phyloP scores from a whole-genome alignment of 192 early-diverging fungal species.

The Backusella macrospora region DNA sequence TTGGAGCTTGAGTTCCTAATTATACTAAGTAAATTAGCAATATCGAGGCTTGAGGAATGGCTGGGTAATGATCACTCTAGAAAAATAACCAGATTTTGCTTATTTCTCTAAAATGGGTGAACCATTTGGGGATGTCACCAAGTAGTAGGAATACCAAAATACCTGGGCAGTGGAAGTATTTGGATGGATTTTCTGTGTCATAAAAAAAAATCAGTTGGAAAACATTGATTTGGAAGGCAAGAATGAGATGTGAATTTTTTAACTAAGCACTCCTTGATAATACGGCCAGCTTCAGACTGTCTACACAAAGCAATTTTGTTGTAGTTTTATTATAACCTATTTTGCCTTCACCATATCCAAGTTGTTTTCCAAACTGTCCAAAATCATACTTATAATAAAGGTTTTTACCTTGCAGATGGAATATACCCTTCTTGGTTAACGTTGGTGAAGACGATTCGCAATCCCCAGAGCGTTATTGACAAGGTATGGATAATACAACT shows the following conservation, averaged over 20 bases:
- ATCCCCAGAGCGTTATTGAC: background rate
- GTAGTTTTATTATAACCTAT: constrained; percentile 1
- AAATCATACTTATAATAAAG: background rate
- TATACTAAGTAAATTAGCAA: no score
- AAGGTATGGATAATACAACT: background rate
- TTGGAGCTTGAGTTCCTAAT: no score
- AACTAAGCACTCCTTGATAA: constrained; percentile 11
- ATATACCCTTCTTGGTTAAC: background rate
- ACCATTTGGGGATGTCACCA: no score
- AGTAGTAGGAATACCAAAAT: no score
- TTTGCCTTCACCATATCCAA: no score
- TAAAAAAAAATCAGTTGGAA: constrained; percentile 14
- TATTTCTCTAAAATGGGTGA: no score
- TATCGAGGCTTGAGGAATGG: no score
- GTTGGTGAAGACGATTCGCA: background rate
- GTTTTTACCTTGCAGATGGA: background rate
- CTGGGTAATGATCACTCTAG: no score
- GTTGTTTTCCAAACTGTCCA: no score
- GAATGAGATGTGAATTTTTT: background rate
- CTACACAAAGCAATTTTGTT: background rate
- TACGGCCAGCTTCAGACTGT: constrained; percentile 14
- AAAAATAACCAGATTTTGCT: no score
- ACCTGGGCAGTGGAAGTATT: no score
- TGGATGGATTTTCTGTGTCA: constrained; percentile 1
- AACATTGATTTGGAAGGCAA: background rate